Evolutionary conservation across 2,329 filamentous ascomycete genomes (phyloP).

Genomic region (Trichoderma arundinaceum): DNA sequence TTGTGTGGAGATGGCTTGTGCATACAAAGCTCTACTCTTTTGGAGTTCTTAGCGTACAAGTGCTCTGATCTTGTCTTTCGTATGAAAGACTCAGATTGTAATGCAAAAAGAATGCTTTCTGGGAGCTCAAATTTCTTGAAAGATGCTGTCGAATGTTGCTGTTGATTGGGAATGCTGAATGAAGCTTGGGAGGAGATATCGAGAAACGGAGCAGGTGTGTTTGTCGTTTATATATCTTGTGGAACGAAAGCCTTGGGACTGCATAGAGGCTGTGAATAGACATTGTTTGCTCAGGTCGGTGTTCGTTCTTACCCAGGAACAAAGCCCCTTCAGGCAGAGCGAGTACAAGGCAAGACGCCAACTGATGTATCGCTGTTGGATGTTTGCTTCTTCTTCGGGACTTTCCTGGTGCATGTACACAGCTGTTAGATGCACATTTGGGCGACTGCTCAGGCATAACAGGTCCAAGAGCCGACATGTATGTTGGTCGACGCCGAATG

Average conservation of each 20-base stretch:
- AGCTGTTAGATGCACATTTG: constrained; percentile 29
- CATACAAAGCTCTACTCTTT: constrained; percentile 4
- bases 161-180: constrained; percentile 16
- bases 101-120: constrained; percentile 2
- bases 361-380: constrained; percentile 34
- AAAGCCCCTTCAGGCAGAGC: constrained; percentile 28
- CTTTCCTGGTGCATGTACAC: constrained; percentile 22
- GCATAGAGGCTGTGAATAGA: constrained; percentile 31
- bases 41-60: neutral
- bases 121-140: neutral
- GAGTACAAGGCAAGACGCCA: constrained; percentile 31
- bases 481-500: constrained; percentile 29
- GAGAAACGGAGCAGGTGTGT: constrained; percentile 26
- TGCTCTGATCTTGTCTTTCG: neutral
- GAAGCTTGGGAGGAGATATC: constrained; percentile 27
- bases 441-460: constrained; percentile 19
- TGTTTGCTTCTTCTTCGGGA: constrained; percentile 31
- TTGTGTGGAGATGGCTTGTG: neutral
- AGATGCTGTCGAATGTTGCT: neutral
- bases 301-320: constrained; percentile 30
- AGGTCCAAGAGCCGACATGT: constrained; percentile 20
- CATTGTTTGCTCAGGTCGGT: constrained; percentile 31
- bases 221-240: constrained; percentile 32
- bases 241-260: constrained; percentile 26
- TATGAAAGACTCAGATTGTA: neutral